Evolutionary conservation across 2,329 filamentous ascomycete species (phyloP).

Genomic region (Botrytis squamosa): DNA sequence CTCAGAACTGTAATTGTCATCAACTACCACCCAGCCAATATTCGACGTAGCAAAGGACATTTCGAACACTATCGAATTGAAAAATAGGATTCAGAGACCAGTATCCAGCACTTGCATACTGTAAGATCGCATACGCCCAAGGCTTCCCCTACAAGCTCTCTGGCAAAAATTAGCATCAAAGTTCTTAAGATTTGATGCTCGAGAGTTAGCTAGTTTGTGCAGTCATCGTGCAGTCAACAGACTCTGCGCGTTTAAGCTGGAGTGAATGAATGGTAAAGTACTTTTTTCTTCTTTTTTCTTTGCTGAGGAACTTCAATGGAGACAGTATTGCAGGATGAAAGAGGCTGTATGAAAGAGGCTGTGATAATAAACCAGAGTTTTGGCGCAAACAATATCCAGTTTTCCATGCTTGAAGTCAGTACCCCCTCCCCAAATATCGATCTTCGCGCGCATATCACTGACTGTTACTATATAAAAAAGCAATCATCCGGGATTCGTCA

Average conservation of each 20-base stretch:
- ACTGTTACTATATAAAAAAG: not conserved
- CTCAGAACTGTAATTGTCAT: too few relatives aligned
- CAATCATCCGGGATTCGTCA: not conserved
- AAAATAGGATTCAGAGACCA: accelerated
- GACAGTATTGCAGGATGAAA: not conserved
- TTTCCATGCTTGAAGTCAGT: not conserved
- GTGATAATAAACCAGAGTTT: too few relatives aligned
- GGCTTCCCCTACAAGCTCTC: not conserved
- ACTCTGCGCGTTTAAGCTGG: not conserved
- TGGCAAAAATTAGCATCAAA: not conserved
- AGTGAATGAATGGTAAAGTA: not conserved
- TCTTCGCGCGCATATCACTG: not conserved
- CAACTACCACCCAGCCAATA: too few relatives aligned
- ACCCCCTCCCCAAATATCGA: not conserved
- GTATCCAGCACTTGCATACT: not conserved
- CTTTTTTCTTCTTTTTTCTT: not conserved
- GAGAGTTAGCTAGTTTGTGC: accelerated
- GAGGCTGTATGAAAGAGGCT: not conserved
- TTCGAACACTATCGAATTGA: not conserved
- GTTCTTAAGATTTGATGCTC: not conserved
- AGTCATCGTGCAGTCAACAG: not conserved
- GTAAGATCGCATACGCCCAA: not conserved
- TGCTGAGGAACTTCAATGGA: accelerated
- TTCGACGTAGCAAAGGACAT: not conserved
- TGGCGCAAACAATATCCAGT: too few relatives aligned